A percentile compares a stretch with the other conserved stretches of the same genome.
These are phyloP conservation scores for Polygonum maritimum DNA, from an alignment of 148 eudicot species.

Conservation along the genomic window DNA sequence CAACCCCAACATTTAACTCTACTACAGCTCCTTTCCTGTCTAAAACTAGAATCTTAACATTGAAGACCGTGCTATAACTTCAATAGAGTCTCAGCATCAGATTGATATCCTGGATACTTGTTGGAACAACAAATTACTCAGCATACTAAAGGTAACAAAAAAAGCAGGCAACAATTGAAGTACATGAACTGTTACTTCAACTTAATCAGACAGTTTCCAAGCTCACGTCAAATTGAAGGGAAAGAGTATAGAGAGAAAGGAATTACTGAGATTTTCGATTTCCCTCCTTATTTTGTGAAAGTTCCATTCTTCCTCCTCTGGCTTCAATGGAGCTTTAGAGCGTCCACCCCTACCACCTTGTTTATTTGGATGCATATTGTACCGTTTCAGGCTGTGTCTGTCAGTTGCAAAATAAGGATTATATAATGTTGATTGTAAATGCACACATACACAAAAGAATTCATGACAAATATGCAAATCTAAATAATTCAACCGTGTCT, in stretches of 20 bases:
- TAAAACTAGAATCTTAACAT: neutral
- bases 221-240: neutral
- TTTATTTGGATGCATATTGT: constrained; percentile 25
- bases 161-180: neutral
- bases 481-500: too few species aligned
- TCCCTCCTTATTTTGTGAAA: constrained; percentile 62
- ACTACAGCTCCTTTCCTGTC: neutral
- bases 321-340: constrained; percentile 24
- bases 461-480: too few species aligned
- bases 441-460: too few species aligned
- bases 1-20: neutral
- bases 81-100: neutral
- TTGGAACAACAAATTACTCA: neutral
- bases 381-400: neutral
- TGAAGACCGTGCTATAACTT: neutral
- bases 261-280: constrained; percentile 53
- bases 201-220: neutral
- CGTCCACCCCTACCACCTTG: constrained; percentile 18
- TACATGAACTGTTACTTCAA: neutral
- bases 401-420: too few species aligned
- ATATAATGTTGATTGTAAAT: too few species aligned
- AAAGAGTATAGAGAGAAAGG: neutral
- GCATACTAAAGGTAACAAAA: neutral
- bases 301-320: constrained; percentile 41
- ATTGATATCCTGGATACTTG: neutral